Evolutionary conservation across 345 rosid species (phyloP).

Genomic region (Arabidopsis thaliana): TAIR10.1 NC_003075.7:15988001-15988500

Average conservation of each 20-base stretch:
- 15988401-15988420: conserved; percentile 53
- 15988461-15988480: conserved; percentile 85
- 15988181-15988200: conserved; percentile 77
- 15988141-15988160: conserved; percentile 64
- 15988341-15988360: conserved; percentile 29
- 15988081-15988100: conserved; percentile 65
- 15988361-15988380: conserved; percentile 26
- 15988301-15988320: conserved; percentile 36
- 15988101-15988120: conserved; percentile 54
- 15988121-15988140: conserved; percentile 37
- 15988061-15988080: conserved; percentile 42
- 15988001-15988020: conserved; percentile 91
- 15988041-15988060: conserved; percentile 48
- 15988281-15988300: conserved; percentile 29
- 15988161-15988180: conserved; percentile 81
- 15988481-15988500: conserved; percentile 87
- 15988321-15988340: conserved; percentile 32
- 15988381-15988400: neutral
- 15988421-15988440: conserved; percentile 89
- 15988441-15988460: conserved; percentile 72
- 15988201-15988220: conserved; percentile 92
- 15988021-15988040: conserved; percentile 88
- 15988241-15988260: conserved; percentile 31
- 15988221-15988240: conserved; percentile 33
- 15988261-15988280: conserved; percentile 27